A percentile compares a stretch with the other conserved stretches of the same genome.
Evolutionary conservation across 2,329 filamentous ascomycete genomes (phyloP).

Genomic region (Hymenoscyphus fraxineus): DNA sequence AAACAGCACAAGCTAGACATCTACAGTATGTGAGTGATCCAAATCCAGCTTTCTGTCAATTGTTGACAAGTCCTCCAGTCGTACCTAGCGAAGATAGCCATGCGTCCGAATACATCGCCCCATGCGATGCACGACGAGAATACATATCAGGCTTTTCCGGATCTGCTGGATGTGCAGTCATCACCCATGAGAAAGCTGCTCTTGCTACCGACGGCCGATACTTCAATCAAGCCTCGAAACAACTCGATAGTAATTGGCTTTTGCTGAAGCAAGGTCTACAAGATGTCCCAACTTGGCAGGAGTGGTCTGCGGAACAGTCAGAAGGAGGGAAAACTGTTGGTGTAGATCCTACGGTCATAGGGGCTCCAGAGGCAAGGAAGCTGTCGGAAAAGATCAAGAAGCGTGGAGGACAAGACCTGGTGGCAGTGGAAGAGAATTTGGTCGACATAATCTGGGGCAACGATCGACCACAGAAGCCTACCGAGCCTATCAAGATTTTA

Average conservation of each 20-base stretch:
- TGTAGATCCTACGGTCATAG: slow-evolving; percentile 85
- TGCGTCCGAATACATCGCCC: slow-evolving; percentile 95
- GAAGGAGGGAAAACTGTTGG: slow-evolving; percentile 82
- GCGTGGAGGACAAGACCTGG: slow-evolving; percentile 72
- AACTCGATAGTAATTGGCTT: slow-evolving; percentile 88
- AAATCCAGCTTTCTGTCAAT: slow-evolving; percentile 20
- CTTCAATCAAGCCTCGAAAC: slow-evolving; percentile 91
- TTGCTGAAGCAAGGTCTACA: slow-evolving; percentile 90
- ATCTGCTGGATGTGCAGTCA: slow-evolving; percentile 87
- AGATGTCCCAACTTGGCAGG: slow-evolving; percentile 94
- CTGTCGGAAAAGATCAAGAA: slow-evolving; percentile 83
- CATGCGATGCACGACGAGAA: slow-evolving; percentile 86
- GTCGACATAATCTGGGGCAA: slow-evolving; percentile 87
- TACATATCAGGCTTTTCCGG: slow-evolving; percentile 94
- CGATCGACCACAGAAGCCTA: slow-evolving; percentile 69
- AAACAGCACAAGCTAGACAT: slow-evolving; percentile 80
- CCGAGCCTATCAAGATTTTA: slow-evolving; percentile 71
- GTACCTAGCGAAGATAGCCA: slow-evolving; percentile 96
- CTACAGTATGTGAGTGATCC: slow-evolving; percentile 64
- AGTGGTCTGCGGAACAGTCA: slow-evolving; percentile 88
- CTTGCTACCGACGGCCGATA: slow-evolving; percentile 94
- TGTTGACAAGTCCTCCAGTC: slow-evolving; percentile 54
- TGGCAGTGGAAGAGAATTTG: slow-evolving; percentile 75
- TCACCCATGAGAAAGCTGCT: slow-evolving; percentile 81
- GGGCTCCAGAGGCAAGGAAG: slow-evolving; percentile 68